Conservation (phyloP, 306 rosid genomes). For the Castanea sativa region DNA sequence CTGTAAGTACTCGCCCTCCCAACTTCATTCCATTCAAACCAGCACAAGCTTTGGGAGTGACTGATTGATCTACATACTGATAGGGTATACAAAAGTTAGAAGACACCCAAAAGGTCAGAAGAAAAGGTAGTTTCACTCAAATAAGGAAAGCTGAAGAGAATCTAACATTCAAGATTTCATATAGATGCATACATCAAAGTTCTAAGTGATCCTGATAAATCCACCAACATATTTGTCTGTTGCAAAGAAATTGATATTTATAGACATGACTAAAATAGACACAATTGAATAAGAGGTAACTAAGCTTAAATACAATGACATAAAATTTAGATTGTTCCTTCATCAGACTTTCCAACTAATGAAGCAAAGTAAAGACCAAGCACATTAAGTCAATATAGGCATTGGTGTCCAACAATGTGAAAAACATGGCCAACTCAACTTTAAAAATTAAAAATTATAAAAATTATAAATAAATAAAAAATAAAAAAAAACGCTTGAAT, state of each 20-base stretch:
- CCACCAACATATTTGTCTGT: background rate
- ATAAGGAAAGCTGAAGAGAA: background rate
- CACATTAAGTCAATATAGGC: background rate
- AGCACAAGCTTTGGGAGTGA: conserved; percentile 78
- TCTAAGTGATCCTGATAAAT: background rate
- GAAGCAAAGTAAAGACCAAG: background rate
- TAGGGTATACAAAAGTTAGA: conserved; percentile 29
- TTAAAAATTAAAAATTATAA: background rate
- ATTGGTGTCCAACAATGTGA: background rate
- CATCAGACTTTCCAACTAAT: background rate
- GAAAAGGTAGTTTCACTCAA: background rate
- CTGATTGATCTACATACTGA: conserved; percentile 81
- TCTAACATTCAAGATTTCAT: background rate
- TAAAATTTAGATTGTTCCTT: background rate
- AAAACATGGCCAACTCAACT: background rate
- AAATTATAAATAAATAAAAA: too few relatives aligned
- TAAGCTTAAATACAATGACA: background rate
- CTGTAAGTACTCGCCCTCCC: conserved; percentile 77
- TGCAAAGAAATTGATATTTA: background rate
- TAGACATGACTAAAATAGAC: background rate
- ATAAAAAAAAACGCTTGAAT: background rate
- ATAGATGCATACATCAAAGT: background rate
- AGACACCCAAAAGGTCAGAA: conserved; percentile 9
- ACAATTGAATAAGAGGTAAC: background rate
- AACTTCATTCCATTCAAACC: conserved; percentile 86